phyloP scores from a whole-genome alignment of 2,329 filamentous ascomycete genomes.

The Leptoxyphium fumago region DNA sequence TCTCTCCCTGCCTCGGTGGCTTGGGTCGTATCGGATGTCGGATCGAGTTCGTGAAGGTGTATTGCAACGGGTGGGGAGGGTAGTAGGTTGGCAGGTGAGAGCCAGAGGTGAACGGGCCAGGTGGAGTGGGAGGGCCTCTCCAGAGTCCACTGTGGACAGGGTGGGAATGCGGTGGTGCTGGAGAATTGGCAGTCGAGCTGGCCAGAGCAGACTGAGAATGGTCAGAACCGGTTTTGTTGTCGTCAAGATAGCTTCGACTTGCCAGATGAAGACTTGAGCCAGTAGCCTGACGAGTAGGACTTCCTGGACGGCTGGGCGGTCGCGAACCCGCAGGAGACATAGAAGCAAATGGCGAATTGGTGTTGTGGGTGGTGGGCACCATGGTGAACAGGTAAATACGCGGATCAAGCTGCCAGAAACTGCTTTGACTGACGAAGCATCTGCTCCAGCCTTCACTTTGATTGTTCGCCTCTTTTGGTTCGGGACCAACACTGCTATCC shows the following conservation, averaged over 20 bases:
- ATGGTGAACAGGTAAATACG: conserved; percentile 79
- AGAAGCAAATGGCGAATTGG: conserved; percentile 32
- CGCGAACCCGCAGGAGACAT: conserved; percentile 37
- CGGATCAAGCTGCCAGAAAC: conserved; percentile 87
- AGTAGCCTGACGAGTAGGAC: not conserved
- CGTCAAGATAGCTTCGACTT: not conserved
- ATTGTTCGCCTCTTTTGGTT: conserved; percentile 39
- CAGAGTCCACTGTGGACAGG: conserved; percentile 7
- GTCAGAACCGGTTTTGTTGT: not conserved
- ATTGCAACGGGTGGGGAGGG: conserved; percentile 69
- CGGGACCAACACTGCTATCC: conserved; percentile 56
- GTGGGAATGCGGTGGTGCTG: not conserved
- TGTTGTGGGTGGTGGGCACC: conserved; percentile 37
- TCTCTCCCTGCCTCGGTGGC: conserved; percentile 76
- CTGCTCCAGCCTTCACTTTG: conserved; percentile 52
- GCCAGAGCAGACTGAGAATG: not conserved
- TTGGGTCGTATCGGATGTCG: conserved; percentile 80
- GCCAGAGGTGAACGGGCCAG: conserved; percentile 62
- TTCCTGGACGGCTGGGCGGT: conserved; percentile 28
- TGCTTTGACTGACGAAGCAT: conserved; percentile 68
- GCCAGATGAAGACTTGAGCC: not conserved
- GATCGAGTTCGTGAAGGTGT: conserved; percentile 60
- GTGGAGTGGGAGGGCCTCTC: conserved; percentile 16
- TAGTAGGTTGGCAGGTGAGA: conserved; percentile 86
- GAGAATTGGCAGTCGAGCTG: not conserved